These are phyloP conservation scores for Lolium rigidum DNA, from an alignment of 176 grass and related monocot genomes.

Conservation along the genomic window DNA sequence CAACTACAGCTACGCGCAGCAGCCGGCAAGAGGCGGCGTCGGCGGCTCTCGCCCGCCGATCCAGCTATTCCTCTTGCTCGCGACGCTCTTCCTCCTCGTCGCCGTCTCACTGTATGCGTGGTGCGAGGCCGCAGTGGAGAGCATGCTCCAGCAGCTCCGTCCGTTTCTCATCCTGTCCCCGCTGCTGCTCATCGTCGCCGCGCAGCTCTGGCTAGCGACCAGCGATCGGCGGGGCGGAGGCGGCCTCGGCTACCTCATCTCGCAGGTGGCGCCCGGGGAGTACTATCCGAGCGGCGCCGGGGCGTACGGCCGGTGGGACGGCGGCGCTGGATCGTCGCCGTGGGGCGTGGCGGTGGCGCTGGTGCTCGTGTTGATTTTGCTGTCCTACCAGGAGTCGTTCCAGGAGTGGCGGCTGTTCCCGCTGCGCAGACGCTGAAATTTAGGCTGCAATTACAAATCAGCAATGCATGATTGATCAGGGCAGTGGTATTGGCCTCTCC, in stretches of 20 bases:
- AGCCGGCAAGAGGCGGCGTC: neutral
- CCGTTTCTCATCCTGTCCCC: conserved; percentile 67
- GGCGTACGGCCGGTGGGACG: conserved; percentile 27
- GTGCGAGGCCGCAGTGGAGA: conserved; percentile 70
- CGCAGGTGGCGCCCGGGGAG: conserved; percentile 38
- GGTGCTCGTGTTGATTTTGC: conserved; percentile 69
- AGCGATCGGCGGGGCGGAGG: conserved; percentile 38
- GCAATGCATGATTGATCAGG: neutral
- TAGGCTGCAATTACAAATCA: neutral
- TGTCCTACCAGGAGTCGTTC: conserved; percentile 79
- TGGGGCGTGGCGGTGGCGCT: conserved; percentile 81
- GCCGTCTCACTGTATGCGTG: conserved; percentile 46
- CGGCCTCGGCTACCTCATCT: conserved; percentile 31
- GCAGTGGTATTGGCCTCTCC: neutral
- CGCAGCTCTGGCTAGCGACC: conserved; percentile 57
- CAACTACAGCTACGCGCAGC: conserved; percentile 50
- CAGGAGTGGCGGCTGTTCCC: conserved; percentile 81
- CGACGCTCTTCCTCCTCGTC: conserved; percentile 49
- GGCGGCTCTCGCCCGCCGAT: conserved; percentile 39
- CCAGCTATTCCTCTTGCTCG: conserved; percentile 58
- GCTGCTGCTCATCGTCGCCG: conserved; percentile 70
- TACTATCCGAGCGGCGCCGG: neutral
- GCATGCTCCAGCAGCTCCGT: conserved; percentile 52
- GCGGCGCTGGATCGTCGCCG: conserved; percentile 57
- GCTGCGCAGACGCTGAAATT: conserved; percentile 47